Percentiles rank a stretch among this genome's conserved stretches.
phyloP scores from a whole-genome alignment of 495 filamentous ascomycete species.

The Stereocaulon alpinum region DNA sequence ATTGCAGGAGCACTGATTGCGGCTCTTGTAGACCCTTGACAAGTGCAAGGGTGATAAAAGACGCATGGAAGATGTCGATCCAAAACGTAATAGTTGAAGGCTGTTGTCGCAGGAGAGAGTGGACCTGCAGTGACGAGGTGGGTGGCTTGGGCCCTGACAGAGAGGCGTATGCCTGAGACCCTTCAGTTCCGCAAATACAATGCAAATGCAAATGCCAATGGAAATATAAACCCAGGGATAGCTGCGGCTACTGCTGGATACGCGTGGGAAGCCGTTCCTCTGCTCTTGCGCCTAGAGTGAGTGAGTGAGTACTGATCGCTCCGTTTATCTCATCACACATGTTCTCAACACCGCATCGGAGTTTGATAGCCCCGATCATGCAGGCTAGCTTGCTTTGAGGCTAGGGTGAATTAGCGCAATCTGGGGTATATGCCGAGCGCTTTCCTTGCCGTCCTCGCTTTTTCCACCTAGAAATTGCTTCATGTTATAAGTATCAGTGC shows the following conservation, averaged over 20 bases:
- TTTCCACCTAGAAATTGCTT: background rate
- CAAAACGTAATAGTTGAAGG: conserved; percentile 7
- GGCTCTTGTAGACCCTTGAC: conserved; percentile 21
- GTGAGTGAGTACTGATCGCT: background rate
- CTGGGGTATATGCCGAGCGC: background rate
- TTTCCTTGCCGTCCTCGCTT: background rate
- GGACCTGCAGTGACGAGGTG: conserved; percentile 1
- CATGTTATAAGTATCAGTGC: background rate
- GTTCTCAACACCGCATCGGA: background rate
- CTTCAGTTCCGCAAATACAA: background rate
- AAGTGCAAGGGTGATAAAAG: conserved; percentile 11
- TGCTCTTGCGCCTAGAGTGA: conserved; percentile 1
- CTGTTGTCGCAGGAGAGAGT: conserved; percentile 2
- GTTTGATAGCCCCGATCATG: background rate
- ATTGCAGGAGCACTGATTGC: conserved; percentile 1
- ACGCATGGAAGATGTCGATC: conserved; percentile 3
- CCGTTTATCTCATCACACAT: background rate
- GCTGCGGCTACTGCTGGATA: background rate
- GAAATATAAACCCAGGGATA: background rate
- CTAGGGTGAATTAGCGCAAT: background rate
- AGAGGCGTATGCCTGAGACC: background rate
- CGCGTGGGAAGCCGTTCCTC: background rate
- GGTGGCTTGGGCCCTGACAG: background rate
- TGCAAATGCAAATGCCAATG: background rate
- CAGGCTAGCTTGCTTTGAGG: background rate